Conservation (phyloP, 805 yeast genomes). For the Kluyveromyces wickerhamii region DNA sequence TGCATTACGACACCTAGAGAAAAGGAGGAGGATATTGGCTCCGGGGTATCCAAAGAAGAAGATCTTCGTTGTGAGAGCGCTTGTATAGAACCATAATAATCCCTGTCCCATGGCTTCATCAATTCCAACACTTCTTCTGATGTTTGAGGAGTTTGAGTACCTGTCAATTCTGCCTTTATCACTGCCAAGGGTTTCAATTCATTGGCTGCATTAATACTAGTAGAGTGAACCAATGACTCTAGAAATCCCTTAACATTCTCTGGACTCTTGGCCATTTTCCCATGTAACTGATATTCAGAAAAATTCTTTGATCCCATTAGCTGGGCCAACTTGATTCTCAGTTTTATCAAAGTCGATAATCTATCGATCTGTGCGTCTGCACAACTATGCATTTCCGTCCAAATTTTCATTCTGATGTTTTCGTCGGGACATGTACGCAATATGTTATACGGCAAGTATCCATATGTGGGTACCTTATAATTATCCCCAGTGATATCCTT, state of each 20-base stretch:
- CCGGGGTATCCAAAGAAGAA: conserved; percentile 27
- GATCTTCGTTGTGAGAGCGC: conserved; percentile 23
- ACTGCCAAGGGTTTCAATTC: conserved; percentile 50
- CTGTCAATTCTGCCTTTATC: conserved; percentile 24
- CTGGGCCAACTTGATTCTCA: conserved; percentile 63
- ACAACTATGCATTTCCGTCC: conserved; percentile 68
- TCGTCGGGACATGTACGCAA: conserved; percentile 51
- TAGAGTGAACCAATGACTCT: conserved; percentile 44
- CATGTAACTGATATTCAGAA: conserved; percentile 74
- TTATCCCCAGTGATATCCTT: conserved; percentile 34
- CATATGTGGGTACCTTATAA: conserved; percentile 50
- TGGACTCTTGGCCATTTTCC: conserved; percentile 84
- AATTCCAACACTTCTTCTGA: conserved; percentile 36
- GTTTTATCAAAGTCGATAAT: conserved; percentile 50
- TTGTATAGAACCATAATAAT: conserved; percentile 42
- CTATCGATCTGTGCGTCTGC: conserved; percentile 51
- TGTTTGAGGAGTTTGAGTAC: conserved; percentile 16
- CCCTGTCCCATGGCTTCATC: conserved; percentile 90
- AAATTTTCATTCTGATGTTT: conserved; percentile 53
- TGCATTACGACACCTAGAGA: conserved; percentile 81
- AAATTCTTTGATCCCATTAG: conserved; percentile 64
- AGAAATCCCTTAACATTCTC: conserved; percentile 68
- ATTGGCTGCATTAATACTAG: conserved; percentile 43
- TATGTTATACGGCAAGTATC: conserved; percentile 57
- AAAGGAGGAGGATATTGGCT: conserved; percentile 60